Conservation (phyloP, 345 rosid species). For the Euphorbia pulcherrima region DNA sequence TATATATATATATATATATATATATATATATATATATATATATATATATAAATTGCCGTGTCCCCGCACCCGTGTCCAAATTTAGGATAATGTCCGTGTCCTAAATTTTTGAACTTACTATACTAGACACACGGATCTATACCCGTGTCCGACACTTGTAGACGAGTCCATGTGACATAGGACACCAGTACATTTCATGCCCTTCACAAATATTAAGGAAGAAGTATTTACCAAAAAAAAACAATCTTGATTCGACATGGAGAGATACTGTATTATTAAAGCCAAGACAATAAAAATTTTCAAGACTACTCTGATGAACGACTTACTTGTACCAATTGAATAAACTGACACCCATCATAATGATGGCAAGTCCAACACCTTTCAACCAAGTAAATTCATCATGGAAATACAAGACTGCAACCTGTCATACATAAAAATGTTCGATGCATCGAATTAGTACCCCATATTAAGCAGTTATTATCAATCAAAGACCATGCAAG, state of each 20-base stretch:
- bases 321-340: slow-evolving; percentile 99
- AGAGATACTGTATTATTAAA: not conserved
- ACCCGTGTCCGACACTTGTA: not conserved
- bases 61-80: too few relatives aligned
- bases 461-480: not conserved
- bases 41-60: too few relatives aligned
- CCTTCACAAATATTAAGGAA: not conserved
- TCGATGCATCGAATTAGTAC: not conserved
- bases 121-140: too few relatives aligned
- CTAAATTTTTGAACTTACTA: too few relatives aligned
- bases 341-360: slow-evolving; percentile 84
- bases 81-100: too few relatives aligned
- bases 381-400: slow-evolving; percentile 93
- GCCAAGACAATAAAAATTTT: not conserved
- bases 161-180: too few relatives aligned
- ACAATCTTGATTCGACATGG: not conserved
- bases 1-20: too few relatives aligned
- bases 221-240: not conserved
- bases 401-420: slow-evolving; percentile 94
- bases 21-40: too few relatives aligned
- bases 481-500: not conserved
- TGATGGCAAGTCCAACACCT: slow-evolving; percentile 77
- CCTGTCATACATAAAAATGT: slow-evolving; percentile 44
- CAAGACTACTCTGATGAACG: slow-evolving; percentile 4
- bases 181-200: not conserved